phyloP scores from a whole-genome alignment of 179 eudicot species.

The Camellia oleifera region DNA sequence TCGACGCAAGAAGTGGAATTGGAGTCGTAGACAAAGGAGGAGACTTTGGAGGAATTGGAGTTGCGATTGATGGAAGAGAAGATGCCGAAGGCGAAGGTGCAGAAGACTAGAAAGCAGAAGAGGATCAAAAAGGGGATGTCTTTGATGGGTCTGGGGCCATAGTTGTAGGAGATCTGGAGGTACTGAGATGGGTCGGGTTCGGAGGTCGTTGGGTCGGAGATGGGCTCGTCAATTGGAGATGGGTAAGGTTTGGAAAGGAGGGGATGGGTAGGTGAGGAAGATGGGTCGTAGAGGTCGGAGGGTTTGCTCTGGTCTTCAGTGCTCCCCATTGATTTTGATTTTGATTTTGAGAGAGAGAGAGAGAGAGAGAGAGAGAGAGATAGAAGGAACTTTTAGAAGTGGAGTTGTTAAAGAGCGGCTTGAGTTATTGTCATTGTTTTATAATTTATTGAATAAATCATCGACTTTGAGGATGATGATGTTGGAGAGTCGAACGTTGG shows the following conservation, averaged over 20 bases:
- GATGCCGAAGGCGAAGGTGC: constrained; percentile 76
- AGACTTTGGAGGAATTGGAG: constrained; percentile 43
- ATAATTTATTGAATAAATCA: no score
- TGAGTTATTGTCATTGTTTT: no score
- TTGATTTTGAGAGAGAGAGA: constrained; percentile 10
- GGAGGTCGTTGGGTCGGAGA: constrained; percentile 30
- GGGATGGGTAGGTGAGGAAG: constrained; percentile 60
- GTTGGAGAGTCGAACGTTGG: no score
- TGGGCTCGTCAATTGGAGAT: constrained; percentile 33
- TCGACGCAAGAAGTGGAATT: constrained; percentile 53
- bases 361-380: constrained; percentile 8
- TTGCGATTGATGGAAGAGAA: constrained; percentile 60
- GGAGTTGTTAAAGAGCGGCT: neutral
- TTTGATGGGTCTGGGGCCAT: constrained; percentile 59
- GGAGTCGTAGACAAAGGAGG: constrained; percentile 60
- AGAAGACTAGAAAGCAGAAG: constrained; percentile 48
- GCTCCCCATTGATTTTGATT: constrained; percentile 32
- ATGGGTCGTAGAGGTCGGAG: constrained; percentile 30
- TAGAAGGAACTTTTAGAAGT: no score
- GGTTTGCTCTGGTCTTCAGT: constrained; percentile 43
- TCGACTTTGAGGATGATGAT: no score
- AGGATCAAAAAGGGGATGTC: constrained; percentile 77
- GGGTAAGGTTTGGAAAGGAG: constrained; percentile 59
- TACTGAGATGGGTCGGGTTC: constrained; percentile 52
- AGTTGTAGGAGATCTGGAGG: constrained; percentile 74